These are phyloP conservation scores for Apiotrichum sp. DNA, from an alignment of 1,284 basidiomycete genomes.

Conservation along the genomic window DNA sequence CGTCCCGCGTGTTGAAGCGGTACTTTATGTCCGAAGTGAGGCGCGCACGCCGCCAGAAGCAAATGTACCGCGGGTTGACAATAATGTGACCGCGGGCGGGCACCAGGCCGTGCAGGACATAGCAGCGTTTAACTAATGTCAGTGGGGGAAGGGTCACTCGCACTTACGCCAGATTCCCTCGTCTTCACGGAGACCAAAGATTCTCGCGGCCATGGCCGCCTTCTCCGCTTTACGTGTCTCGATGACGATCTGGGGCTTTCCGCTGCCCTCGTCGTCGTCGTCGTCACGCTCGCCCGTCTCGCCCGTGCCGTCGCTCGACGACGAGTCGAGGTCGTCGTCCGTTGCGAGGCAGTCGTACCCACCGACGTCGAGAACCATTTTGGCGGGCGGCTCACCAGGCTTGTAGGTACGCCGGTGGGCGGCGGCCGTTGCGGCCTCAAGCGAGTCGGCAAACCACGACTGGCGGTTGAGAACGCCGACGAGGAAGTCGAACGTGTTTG, in stretches of 20 bases:
- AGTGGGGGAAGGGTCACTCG: neutral
- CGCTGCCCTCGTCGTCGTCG: conserved; percentile 10
- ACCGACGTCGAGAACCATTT: conserved; percentile 34
- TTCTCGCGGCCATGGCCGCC: conserved; percentile 31
- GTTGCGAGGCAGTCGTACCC: conserved; percentile 34
- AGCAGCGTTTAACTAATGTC: conserved; percentile 39
- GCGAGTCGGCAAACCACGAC: conserved; percentile 28
- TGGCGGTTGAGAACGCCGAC: conserved; percentile 43
- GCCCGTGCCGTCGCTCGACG: neutral
- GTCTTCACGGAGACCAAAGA: conserved; percentile 41
- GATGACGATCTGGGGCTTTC: conserved; percentile 5
- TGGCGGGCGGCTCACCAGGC: conserved; percentile 17
- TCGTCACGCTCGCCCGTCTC: too few relatives aligned
- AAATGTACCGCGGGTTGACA: conserved; percentile 37
- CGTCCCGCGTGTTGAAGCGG: conserved; percentile 51
- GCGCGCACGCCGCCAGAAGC: conserved; percentile 44
- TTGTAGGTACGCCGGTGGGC: conserved; percentile 26
- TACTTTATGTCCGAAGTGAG: conserved; percentile 48
- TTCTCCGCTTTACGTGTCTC: conserved; percentile 34
- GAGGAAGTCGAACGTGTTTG: conserved; percentile 31
- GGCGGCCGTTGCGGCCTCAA: conserved; percentile 24
- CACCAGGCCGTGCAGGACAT: conserved; percentile 29
- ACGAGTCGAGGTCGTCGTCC: conserved; percentile 31
- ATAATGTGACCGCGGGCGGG: conserved; percentile 45
- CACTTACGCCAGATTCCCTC: conserved; percentile 38